Base-by-base conservation (phyloP, 257 asterid species). In the Lycium ferocissimum region DNA sequence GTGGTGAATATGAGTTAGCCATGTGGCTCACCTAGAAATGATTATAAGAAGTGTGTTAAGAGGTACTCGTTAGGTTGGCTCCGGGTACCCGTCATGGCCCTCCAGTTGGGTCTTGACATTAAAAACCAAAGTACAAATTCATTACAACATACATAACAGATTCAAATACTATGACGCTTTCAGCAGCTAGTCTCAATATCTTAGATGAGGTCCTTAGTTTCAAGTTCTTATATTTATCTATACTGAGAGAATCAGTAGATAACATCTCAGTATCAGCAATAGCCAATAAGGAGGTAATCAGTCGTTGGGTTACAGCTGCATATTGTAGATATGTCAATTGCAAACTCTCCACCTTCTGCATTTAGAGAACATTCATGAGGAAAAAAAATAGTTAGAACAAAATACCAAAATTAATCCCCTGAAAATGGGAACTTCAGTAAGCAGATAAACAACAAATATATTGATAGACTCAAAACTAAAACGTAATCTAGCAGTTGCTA, bases 311-410 rank as follows among this genome's bases (percentile, higher is more conserved):
- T 61, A 98, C 99, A 69, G 96, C 92, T 79, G 99, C 97, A 85
- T 95, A 94, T 90, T 92, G 99, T 86, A 97, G 96, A 92, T 98
- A 95, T 82, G 94, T 91, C 63, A 86, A 82, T 87, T 97, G 92
- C 92, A 97, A 93, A 86, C 89, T 94, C 94, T 95, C 99, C 91
- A 95, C 92, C 89, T 94, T 97, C 98, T 95, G 96, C 93, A 85
- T 14, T 59, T 47, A 89, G 56, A 58, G 70, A 86, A 85, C 40
- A 82, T 79, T 56, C 71, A 86, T 85, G 81, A 14, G 73, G 84
- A 75, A 75, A 8, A 20, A 43, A 72, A 45, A 73, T 45, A 47
- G 40, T 49, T n/a, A 73, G 67, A n/a, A 61, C 67, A 20, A 20
- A 61, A 81, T 66, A 53, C 71, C 65, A 58, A 75, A 58, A 73